phyloP scores from a whole-genome alignment of 164 flowering plant genomes.

The Cinnamomum micranthum region DNA sequence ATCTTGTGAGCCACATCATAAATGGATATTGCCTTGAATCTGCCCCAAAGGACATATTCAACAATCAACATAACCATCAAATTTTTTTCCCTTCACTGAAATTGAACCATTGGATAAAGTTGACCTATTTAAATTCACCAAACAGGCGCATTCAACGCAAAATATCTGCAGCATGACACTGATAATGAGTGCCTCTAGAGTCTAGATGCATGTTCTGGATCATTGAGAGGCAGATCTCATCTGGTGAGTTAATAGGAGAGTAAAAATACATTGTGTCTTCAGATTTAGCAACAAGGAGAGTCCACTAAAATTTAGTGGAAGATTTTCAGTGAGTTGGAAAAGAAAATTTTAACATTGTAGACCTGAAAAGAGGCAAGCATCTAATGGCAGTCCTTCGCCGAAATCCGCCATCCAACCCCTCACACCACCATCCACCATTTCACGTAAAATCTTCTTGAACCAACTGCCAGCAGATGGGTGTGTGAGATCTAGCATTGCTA shows the following conservation, averaged over 20 bases:
- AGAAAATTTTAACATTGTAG: background rate
- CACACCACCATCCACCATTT: conserved; percentile 79
- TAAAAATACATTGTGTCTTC: no score
- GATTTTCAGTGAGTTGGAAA: background rate
- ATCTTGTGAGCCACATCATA: background rate
- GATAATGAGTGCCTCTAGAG: background rate
- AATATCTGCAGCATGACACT: no score
- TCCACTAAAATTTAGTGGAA: background rate
- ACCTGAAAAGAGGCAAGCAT: conserved; percentile 82
- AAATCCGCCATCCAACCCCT: conserved; percentile 97
- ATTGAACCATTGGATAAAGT: background rate
- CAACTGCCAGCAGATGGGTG: conserved; percentile 61
- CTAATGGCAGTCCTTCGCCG: conserved; percentile 83
- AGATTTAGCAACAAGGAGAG: background rate
- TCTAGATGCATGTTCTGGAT: background rate
- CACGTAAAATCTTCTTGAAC: conserved; percentile 70
- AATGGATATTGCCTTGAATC: background rate
- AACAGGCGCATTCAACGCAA: no score
- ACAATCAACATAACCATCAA: no score
- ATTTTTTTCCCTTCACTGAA: background rate
- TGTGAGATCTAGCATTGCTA: conserved; percentile 85
- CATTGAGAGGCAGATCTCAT: background rate
- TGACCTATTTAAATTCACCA: background rate
- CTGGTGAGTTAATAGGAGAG: background rate
- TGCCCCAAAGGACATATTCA: background rate